Base-by-base conservation (phyloP, 495 filamentous ascomycete species). In the Penicillium lividum region DNA sequence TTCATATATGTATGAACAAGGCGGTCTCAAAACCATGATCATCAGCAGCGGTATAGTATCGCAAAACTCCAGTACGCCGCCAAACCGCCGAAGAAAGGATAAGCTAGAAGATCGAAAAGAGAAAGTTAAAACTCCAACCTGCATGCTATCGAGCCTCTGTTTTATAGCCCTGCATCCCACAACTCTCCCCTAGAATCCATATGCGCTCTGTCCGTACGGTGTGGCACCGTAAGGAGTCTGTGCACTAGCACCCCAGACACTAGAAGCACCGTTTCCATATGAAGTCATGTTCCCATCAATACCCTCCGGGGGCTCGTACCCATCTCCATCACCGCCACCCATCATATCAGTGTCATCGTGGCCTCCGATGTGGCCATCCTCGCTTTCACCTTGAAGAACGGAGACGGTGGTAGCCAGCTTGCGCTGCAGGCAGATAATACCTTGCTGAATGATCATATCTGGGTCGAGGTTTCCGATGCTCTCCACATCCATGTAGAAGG, bases 401-500 rank as follows among this genome's bases (percentile, higher is more conserved):
- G 88, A 84, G 59, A 98, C 90, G n/a, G 96, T 84, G 4, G 79
- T 79, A 11, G 92, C 93, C 7, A 98, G 81, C 75, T 98, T 98
- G 56, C 87, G 83, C 70, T 98, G 93, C 27, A 98, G 73, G 25
- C 92, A 86, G 65, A 89, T 86, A 69, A 98, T 96, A 28, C 92
- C 92, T 66, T 95, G 88, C 56, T 91, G 86, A 53, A 98, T 82
- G 54, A 98, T 91, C 46, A 78, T 79, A 64, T 98, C 92, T 0
- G 95, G 93, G 5, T 92, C 88, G 8, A 98, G 82, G 60, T 86
- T 88, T 15, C 94, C 94, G 59, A 89, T 86, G 38, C 88, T 90
- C 69, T 98, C 94, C 29, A 98, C 88, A 59, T 97, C 91, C 63
- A 93, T 85, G 79, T 95, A 98, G 76, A 97, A 98, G 54, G 80